These are phyloP conservation scores for Volvox carteri DNA, from an alignment of 163 green algal species.

Conservation along the genomic window DNA sequence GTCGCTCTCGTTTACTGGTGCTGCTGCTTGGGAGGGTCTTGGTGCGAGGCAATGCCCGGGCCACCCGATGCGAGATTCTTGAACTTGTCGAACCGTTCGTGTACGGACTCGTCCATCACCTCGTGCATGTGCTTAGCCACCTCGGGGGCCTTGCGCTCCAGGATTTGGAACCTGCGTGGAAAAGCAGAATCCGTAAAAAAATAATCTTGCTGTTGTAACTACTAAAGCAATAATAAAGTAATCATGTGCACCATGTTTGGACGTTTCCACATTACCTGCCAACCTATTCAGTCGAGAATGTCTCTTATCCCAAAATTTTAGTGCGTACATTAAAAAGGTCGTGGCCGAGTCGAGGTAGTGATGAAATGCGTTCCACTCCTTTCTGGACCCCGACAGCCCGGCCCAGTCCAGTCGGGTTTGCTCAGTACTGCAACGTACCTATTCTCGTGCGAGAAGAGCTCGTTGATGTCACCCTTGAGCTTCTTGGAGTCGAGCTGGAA, in stretches of 20 bases:
- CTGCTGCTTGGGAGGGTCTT: neutral
- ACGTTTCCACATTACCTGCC: too few relatives aligned
- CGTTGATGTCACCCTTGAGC: conserved; percentile 71
- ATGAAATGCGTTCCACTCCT: too few relatives aligned
- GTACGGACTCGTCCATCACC: conserved; percentile 25
- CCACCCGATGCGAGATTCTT: conserved; percentile 9
- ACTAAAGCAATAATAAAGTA: too few relatives aligned
- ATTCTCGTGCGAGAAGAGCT: conserved; percentile 73
- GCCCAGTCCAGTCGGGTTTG: too few relatives aligned
- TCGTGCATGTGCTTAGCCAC: conserved; percentile 41
- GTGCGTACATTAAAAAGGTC: too few relatives aligned
- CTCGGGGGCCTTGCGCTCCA: conserved; percentile 39
- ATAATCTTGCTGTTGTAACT: too few relatives aligned
- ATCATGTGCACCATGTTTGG: too few relatives aligned
- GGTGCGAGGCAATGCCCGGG: neutral
- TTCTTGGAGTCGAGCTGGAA: conserved; percentile 74
- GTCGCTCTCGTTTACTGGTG: conserved; percentile 10
- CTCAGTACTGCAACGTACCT: neutral
- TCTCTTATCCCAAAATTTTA: too few relatives aligned
- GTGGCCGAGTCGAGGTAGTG: too few relatives aligned
- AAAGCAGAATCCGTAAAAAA: too few relatives aligned
- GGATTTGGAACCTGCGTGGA: conserved; percentile 24
- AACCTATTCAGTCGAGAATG: too few relatives aligned
- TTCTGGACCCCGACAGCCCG: too few relatives aligned
- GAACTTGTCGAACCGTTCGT: conserved; percentile 35